Base-by-base conservation (phyloP, 495 filamentous ascomycete species). In the Podospora pseudopauciseta region DNA sequence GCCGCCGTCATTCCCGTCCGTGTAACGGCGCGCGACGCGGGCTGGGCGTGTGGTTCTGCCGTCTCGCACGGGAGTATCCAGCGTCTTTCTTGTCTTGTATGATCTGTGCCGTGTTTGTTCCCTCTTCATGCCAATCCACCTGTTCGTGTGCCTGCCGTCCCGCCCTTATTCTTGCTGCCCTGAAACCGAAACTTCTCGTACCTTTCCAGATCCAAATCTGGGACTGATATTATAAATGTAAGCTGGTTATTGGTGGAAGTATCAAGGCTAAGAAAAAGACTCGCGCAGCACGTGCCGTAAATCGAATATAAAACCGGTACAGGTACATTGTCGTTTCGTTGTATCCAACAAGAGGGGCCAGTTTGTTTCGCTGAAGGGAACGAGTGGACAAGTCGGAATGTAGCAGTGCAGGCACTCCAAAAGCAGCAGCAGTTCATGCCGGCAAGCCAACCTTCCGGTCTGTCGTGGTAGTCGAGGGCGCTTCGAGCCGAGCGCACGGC, bases 361-460 rank as follows among this genome's bases (percentile, higher is more conserved):
- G 39, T 13, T 13, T 49, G 39, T 49, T 49, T 11, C 15, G 15
- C 39, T 49, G 39, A 11, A 49, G 7, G 39, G 39, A 49, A 49
- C 39, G 39, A 32, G 39, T 49, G 9, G 39, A 49, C 39, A 49
- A 16, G 39, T 49, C 9, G 15, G 7, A 1, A 49, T 49, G 39
- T 49, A 49, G 39, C 39, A 49, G 39, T 49, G 39, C 39, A 32
- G 30, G 30, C 7, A 32, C 4, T 32, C 55, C 55, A 58, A 58
- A 58, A 26, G n/a, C 23, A 58, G 55, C 5, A 32, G 30, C 23
- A 30, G 49, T 64, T 65, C 61, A 65, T 65, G 68, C 64, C 65
- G 56, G 61, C 23, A 57, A 67, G 65, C 5, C 1, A 54, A 28
- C 13, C 7, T 70, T 61, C 69, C 65, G 65, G 69, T 56, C 32